Evolutionary conservation across 148 eudicot genomes (phyloP).

Genomic region (Persicaria maculosa): DNA sequence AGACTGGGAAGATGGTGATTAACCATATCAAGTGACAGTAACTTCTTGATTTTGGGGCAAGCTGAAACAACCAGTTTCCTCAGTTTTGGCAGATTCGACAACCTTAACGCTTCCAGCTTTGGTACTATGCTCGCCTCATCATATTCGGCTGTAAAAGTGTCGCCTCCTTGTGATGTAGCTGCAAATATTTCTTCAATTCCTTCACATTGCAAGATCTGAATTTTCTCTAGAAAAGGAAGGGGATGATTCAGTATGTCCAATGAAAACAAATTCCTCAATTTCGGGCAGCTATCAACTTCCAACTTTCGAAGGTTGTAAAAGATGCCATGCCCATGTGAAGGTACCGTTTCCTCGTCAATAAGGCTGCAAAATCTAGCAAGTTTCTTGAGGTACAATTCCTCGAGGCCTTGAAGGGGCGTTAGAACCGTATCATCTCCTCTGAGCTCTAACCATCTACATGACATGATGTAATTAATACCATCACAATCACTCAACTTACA

Average conservation of each 20-base stretch:
- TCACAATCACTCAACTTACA: conserved; percentile 5
- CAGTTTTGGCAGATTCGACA: not conserved
- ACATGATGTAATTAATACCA: conserved; percentile 6
- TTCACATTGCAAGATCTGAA: not conserved
- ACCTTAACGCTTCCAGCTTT: not conserved
- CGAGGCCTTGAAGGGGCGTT: not conserved
- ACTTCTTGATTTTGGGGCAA: conserved; percentile 6
- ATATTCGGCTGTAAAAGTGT: not conserved
- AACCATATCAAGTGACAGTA: not conserved
- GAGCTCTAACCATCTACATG: not conserved
- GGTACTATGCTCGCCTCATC: conserved; percentile 3
- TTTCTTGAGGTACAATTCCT: conserved; percentile 1
- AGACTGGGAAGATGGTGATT: not conserved
- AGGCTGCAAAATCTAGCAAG: not conserved
- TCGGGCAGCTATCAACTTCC: not conserved
- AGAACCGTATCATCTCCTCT: not conserved
- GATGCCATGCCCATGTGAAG: not conserved
- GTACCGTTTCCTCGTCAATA: not conserved
- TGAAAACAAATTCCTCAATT: not conserved
- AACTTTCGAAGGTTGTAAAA: not conserved
- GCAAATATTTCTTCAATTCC: not conserved
- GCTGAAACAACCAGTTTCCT: conserved; percentile 6
- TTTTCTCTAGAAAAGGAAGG: conserved; percentile 1
- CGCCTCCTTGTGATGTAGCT: not conserved
- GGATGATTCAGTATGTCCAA: not conserved